Percentiles rank a stretch among this genome's conserved stretches.
Conservation (phyloP, 192 early-diverging fungal species). For the Backusella tarrabulga region DNA sequence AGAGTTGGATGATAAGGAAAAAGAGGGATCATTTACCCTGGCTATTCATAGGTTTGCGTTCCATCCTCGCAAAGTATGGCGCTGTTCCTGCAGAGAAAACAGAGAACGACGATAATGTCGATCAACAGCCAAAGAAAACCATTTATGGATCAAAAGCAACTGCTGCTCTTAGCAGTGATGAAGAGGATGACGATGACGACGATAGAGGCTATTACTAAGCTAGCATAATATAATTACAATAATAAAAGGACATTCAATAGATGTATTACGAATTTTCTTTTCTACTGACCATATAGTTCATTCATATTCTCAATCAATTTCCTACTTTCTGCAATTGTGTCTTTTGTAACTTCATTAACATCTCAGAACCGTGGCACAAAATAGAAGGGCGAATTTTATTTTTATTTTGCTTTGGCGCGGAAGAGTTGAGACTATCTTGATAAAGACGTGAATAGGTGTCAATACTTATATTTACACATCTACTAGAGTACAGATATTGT, state of each 20-base stretch:
- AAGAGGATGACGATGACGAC: conserved; percentile 45
- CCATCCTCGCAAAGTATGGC: conserved; percentile 41
- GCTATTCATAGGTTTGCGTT: background rate
- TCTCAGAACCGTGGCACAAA: background rate
- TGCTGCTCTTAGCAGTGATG: conserved; percentile 57
- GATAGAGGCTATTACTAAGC: conserved; percentile 37
- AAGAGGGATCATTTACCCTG: background rate
- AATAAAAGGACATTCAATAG: background rate
- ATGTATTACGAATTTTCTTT: background rate
- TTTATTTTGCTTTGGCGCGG: background rate
- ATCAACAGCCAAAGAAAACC: conserved; percentile 38
- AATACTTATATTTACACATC: background rate
- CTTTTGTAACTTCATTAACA: background rate
- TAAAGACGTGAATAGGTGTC: background rate
- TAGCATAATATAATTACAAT: background rate
- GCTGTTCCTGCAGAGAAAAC: conserved; percentile 33
- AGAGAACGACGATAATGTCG: background rate
- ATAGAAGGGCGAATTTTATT: background rate
- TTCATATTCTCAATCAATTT: background rate
- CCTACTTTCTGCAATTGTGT: background rate
- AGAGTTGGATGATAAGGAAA: background rate
- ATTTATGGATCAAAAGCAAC: conserved; percentile 52
- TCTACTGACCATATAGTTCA: background rate
- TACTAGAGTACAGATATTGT: background rate
- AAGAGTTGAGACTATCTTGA: background rate